Conservation (phyloP, 2,329 filamentous ascomycete genomes). For the Nigrograna mackinnonii region DNA sequence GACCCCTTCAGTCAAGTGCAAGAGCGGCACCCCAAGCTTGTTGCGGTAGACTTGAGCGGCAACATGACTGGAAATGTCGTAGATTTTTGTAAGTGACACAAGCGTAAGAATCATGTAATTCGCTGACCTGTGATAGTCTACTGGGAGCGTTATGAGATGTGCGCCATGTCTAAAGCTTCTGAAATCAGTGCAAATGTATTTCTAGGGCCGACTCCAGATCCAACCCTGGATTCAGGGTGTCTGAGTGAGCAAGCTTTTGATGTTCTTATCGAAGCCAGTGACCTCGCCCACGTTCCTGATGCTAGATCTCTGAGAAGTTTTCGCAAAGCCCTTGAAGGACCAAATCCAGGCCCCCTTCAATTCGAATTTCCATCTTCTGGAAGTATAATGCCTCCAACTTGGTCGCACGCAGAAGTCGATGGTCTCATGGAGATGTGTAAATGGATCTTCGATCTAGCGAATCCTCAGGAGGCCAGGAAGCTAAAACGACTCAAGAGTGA, state of each 20-base stretch:
- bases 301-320: conserved; percentile 66
- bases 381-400: conserved; percentile 84
- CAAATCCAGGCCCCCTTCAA: conserved; percentile 52
- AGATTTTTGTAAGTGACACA: conserved; percentile 69
- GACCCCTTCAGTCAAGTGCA: conserved; percentile 61
- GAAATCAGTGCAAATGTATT: conserved; percentile 90
- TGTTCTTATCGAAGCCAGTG: conserved; percentile 85
- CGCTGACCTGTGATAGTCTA: conserved; percentile 54
- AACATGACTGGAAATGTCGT: conserved; percentile 75
- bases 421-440: conserved; percentile 83
- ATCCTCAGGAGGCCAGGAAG: conserved; percentile 55
- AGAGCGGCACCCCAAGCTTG: conserved; percentile 66
- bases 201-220: conserved; percentile 84
- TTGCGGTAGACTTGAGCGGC: conserved; percentile 75
- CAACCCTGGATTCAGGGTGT: conserved; percentile 49
- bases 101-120: conserved; percentile 5
- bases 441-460: conserved; percentile 85
- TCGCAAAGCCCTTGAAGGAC: conserved; percentile 57
- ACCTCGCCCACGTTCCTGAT: conserved; percentile 77
- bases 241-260: conserved; percentile 67
- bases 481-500: conserved; percentile 49
- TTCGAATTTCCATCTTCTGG: conserved; percentile 92
- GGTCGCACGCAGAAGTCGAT: conserved; percentile 81
- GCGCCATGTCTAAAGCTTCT: conserved; percentile 84
- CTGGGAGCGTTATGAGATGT: conserved; percentile 91